These are phyloP conservation scores for Penicillium sp. DNA, from an alignment of 2,329 filamentous ascomycete genomes.

Conservation along the genomic window DNA sequence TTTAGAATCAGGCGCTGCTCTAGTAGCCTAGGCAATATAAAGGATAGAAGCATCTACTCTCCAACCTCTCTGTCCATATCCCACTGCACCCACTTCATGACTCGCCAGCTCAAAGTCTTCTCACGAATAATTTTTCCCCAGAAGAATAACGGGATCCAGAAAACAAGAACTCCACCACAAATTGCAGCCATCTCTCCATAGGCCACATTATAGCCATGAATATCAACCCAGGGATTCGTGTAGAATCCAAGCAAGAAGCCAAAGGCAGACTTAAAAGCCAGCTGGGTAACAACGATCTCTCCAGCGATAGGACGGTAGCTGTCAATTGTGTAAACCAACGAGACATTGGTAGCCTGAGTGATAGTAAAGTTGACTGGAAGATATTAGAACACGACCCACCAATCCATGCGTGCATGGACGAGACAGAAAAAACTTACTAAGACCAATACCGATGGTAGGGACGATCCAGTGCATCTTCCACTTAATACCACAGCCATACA, in stretches of 20 bases:
- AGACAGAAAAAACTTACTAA: constrained; percentile 4
- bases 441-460: constrained; percentile 12
- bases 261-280: constrained; percentile 14
- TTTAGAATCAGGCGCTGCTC: background rate
- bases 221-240: constrained; percentile 14
- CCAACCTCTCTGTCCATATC: constrained; percentile 13
- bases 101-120: constrained; percentile 9
- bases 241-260: constrained; percentile 14
- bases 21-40: background rate
- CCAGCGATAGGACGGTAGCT: constrained; percentile 15
- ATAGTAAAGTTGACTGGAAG: constrained; percentile 13
- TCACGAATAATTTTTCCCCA: constrained; percentile 11
- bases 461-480: constrained; percentile 16
- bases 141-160: constrained; percentile 12
- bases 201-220: constrained; percentile 12
- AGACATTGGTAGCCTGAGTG: constrained; percentile 14
- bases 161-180: constrained; percentile 10
- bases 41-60: constrained; percentile 1
- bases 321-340: constrained; percentile 13
- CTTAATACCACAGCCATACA: constrained; percentile 14
- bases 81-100: constrained; percentile 15
- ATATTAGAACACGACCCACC: background rate
- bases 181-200: constrained; percentile 16
- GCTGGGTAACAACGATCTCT: constrained; percentile 13
- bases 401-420: background rate